These are phyloP conservation scores for Fusarium udum DNA, from an alignment of 2,329 filamentous ascomycete genomes.

Conservation along the genomic window DNA sequence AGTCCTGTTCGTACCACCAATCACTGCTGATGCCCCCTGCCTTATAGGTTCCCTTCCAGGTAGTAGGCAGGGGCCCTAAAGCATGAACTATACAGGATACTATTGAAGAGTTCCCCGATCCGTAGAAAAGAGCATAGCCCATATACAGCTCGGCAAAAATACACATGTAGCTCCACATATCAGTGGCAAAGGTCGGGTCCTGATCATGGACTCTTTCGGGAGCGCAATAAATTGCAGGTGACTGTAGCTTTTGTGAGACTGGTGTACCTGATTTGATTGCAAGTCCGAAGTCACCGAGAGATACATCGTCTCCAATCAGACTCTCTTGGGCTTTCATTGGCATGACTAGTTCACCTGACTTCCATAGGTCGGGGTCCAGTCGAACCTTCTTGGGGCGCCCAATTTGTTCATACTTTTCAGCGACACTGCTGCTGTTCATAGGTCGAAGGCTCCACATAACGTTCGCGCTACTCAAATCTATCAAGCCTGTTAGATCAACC, in stretches of 20 bases:
- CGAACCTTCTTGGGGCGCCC: not conserved
- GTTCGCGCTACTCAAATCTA: not conserved
- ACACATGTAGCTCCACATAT: not conserved
- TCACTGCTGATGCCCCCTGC: fast-evolving
- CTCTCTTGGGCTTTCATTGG: not conserved
- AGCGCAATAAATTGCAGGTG: not conserved
- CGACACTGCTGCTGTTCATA: not conserved
- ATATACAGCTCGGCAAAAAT: not conserved
- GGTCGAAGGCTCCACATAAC: not conserved
- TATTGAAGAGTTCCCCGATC: not conserved
- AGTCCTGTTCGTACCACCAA: not conserved
- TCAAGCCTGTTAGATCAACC: fast-evolving
- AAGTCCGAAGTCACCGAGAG: not conserved
- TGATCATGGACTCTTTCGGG: not conserved
- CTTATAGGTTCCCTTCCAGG: not conserved
- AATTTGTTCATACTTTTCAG: fast-evolving
- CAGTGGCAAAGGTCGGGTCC: not conserved
- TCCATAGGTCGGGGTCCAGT: fast-evolving
- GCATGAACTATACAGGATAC: fast-evolving
- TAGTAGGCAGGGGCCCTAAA: fast-evolving
- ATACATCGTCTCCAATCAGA: not conserved
- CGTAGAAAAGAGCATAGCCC: not conserved
- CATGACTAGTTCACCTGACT: not conserved
- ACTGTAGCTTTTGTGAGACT: not conserved
- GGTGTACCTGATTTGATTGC: not conserved